Conservation (phyloP, 179 eudicot species). For the Beta corolliflora region DNA sequence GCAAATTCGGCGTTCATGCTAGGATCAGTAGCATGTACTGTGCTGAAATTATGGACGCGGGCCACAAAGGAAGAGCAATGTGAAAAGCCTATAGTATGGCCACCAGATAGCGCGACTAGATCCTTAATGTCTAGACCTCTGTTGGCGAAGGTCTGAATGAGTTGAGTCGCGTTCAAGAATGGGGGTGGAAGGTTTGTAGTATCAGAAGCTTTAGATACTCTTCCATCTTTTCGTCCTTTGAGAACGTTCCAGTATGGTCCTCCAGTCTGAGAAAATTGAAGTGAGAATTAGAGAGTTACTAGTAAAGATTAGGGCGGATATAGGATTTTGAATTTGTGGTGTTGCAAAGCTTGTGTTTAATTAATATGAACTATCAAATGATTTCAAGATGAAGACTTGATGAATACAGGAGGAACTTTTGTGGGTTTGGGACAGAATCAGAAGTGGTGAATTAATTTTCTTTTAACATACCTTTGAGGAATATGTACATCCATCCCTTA, state of each 20-base stretch:
- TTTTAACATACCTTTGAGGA: too few species aligned
- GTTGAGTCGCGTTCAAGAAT: slow-evolving; percentile 44
- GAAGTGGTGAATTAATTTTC: too few species aligned
- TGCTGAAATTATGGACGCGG: slow-evolving; percentile 53
- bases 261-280: slow-evolving; percentile 42
- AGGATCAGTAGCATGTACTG: slow-evolving; percentile 50
- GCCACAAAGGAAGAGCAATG: slow-evolving; percentile 67
- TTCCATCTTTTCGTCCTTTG: slow-evolving; percentile 74
- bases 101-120: slow-evolving; percentile 68
- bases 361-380: too few species aligned
- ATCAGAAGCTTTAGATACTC: slow-evolving; percentile 55
- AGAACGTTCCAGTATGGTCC: slow-evolving; percentile 70
- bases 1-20: slow-evolving; percentile 48
- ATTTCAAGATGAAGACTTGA: too few species aligned
- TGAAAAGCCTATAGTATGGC: slow-evolving; percentile 78
- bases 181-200: slow-evolving; percentile 57
- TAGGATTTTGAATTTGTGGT: too few species aligned
- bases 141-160: slow-evolving; percentile 50
- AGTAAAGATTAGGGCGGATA: too few species aligned
- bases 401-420: background rate
- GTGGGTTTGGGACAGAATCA: background rate
- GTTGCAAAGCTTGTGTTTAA: too few species aligned
- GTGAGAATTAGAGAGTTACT: background rate
- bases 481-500: too few species aligned
- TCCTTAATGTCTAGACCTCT: slow-evolving; percentile 50